Percentiles rank a stretch among this genome's conserved stretches.
These are phyloP conservation scores for Teunomyces cretensis DNA, from an alignment of 805 yeast genomes.

Conservation along the genomic window DNA sequence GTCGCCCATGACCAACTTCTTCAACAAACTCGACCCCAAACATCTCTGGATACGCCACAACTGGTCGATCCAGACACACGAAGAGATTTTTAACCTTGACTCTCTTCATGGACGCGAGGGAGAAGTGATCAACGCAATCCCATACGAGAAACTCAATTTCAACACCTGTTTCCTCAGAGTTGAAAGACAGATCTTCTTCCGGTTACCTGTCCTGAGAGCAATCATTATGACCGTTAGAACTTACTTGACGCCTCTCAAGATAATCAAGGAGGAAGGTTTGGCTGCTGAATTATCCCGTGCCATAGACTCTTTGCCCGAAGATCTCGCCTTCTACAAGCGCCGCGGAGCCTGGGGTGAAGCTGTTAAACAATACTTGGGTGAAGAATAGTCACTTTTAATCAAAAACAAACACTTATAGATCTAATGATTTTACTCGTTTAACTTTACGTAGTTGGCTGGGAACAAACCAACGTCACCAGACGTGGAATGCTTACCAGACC, in stretches of 20 bases:
- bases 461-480: slow-evolving; percentile 76
- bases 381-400: slow-evolving; percentile 1
- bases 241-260: slow-evolving; percentile 30
- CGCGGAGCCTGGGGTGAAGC: slow-evolving; percentile 41
- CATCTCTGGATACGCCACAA: slow-evolving; percentile 63
- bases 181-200: slow-evolving; percentile 37
- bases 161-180: slow-evolving; percentile 34
- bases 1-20: slow-evolving; percentile 66
- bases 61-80: slow-evolving; percentile 69
- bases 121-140: slow-evolving; percentile 20
- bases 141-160: slow-evolving; percentile 32
- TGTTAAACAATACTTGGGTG: slow-evolving; percentile 27
- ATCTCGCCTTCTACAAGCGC: slow-evolving; percentile 37
- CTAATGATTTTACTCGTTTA: slow-evolving; percentile 12
- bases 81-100: slow-evolving; percentile 27
- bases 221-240: slow-evolving; percentile 38
- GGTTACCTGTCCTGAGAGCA: slow-evolving; percentile 37
- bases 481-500: slow-evolving; percentile 71
- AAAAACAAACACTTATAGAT: neutral
- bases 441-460: slow-evolving; percentile 83
- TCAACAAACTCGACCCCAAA: slow-evolving; percentile 51
- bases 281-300: slow-evolving; percentile 29
- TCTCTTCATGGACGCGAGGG: slow-evolving; percentile 35
- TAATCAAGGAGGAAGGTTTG: slow-evolving; percentile 32
- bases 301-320: slow-evolving; percentile 39